Base-by-base conservation (phyloP, 1,139 yeast species). In the Entelexis sorbosivorans region DNA sequence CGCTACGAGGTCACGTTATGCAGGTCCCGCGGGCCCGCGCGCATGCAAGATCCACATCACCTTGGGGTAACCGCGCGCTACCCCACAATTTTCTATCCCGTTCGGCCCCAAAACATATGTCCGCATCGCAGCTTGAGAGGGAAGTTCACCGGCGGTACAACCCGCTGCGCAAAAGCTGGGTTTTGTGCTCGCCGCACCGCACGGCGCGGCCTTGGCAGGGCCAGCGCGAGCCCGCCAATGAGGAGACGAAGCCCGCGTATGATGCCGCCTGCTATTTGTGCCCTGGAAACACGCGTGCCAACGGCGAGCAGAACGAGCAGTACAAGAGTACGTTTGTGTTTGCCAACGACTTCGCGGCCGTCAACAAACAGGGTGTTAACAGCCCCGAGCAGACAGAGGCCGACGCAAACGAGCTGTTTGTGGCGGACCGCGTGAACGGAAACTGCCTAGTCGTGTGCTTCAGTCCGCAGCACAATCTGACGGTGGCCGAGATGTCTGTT, bases 141-240 rank as follows among this genome's bases (percentile, higher is more conserved):
- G 56, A 51, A 2, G 61, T 87, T 2, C 91, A 82, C 61, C 75
- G 86, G 56, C 74, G 91, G 45, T 77, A 69, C 65, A 82, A 82
- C 60, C 87, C 86, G 7, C 72, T 82, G 56, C 73, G 81, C 24
- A 75, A 77, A 51, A 66, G 74, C 24, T 81, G 81, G 76, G 78
- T 82, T 31, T 70, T 82, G 50, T 82, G 84, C 52, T 81, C 88
- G 9, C 91, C 91, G 6, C 91, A 82, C 63, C 71, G 91, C 54
- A 78, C 88, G 34, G 81, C 81, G 64, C 74, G 91, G 59, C 56
- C 89, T 22, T 82, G 89, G 91, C 84, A 80, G 64, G 89, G 89
- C 46, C 85, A 81, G 58, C 73, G 78, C 58, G 89, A 82, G 63
- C 73, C 71, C 45, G 66, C 73, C 26, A 14, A 9, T 29, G 65